Evolutionary conservation across 176 grass and related monocot genomes (phyloP).

Genomic region (Musa beccarii): DNA sequence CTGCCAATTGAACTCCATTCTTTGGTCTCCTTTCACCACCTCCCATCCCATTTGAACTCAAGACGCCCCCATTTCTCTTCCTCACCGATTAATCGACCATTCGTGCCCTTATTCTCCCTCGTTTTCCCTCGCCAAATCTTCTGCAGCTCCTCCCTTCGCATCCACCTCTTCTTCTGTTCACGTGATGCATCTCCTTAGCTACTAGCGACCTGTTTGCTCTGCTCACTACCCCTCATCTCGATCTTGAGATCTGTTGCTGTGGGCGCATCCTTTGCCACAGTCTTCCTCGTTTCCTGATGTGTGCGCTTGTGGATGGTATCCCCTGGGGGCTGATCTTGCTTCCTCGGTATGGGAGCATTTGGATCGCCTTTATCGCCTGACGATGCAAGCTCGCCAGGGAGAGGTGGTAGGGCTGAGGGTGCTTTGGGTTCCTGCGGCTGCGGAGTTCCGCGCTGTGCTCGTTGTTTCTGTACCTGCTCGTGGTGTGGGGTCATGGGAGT

Average conservation of each 20-base stretch:
- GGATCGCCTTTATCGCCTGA: constrained; percentile 21
- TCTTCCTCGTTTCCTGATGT: not conserved
- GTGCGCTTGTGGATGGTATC: not conserved
- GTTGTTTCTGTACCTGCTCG: constrained; percentile 28
- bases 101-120: too few species aligned
- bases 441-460: not conserved
- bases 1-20: too few species aligned
- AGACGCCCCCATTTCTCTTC: not conserved
- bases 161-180: not conserved
- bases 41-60: not conserved
- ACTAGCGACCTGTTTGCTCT: not conserved
- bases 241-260: not conserved
- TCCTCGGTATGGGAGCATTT: constrained; percentile 1
- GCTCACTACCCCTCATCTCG: constrained; percentile 10
- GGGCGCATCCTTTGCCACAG: not conserved
- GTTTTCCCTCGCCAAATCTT: not conserved
- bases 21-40: not conserved
- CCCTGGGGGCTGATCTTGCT: not conserved
- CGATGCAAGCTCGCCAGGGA: constrained; percentile 40
- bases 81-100: not conserved
- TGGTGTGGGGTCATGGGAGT: constrained; percentile 39
- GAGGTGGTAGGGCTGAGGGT: constrained; percentile 33
- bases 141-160: not conserved
- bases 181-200: not conserved
- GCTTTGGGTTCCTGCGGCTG: constrained; percentile 10